Evolutionary conservation across 2,329 filamentous ascomycete species (phyloP), one percentile per base, ranked within the genome.

Genomic region (Teratosphaeria destructans): DNA sequence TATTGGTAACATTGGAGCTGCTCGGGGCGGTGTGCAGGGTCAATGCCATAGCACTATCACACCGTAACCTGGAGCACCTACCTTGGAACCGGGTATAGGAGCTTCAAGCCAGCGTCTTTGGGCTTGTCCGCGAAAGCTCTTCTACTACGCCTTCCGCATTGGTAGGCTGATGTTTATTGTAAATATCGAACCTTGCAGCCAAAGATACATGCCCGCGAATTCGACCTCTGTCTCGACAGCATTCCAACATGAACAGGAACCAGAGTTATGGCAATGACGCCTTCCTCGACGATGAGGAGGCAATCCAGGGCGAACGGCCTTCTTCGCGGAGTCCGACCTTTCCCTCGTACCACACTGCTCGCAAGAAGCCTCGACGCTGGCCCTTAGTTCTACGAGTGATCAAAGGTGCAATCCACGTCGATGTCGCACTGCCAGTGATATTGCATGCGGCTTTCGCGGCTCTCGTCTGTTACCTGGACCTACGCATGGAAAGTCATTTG

Each of bases 351-450:
- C 70, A 79, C 62, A 72, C 74, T 16, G 70, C 72, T 43, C 75
- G 77, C 61, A 74, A 72, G 54, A 80, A 80, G 66, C 77, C 77
- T 29, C 71, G 75, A 3, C 82, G 84, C 72, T 81, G 83, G 76
- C 84, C 84, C 16, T 76, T 87, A 5, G 84, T 85, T 16, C 76
- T 86, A 52, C 80, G 84, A 62, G 85, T 86, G 71, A 78, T 82
- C 69, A 85, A 85, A 69, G 84, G 84, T 56, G 82, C 83, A 3
- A 81, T 87, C 58, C 84, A 87, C 70, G 73, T 72, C 60, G 78
- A 81, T 39, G 83, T 86, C 61, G 68, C 83, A 32, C 57, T 84
- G 3, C 80, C 83, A 3, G 81, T 86, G 8, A 58, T 80, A 16
- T 70, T 83, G 3, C 84, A 86, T 72, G 79, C 81, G 0, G 59